Base-by-base conservation (phyloP, 2,329 filamentous ascomycete species). In the Beauveria varroae region DNA sequence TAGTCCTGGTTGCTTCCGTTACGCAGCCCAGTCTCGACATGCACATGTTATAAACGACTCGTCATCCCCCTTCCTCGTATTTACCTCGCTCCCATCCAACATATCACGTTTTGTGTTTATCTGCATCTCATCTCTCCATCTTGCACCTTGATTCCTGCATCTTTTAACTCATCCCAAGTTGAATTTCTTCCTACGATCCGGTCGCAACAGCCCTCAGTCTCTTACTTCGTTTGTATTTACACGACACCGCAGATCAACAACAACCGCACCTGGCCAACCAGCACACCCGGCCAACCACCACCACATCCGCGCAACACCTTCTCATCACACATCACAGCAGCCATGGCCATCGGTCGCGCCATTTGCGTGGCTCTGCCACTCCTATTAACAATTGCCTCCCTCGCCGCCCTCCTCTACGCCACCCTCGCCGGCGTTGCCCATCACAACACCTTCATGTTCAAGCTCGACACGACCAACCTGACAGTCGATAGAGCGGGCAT, bases 351-450 rank as follows among this genome's bases (percentile, higher is more conserved):
- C 71, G 93, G 91, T 67, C 86, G 93, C 71, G 85, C 93, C 69
- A 79, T 90, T 73, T 97, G 92, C 77, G 95, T 98, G 76, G 84
- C 90, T 76, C 79, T 92, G 79, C 93, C 93, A 63, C 92, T 96
- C 76, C 79, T 85, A 65, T 83, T 96, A 70, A 93, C 91, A 22
- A 77, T 95, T 68, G 89, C 83, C 65, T 88, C 89, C 63, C 80
- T 97, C 69, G 77, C 95, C 68, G 89, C 88, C 67, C 75, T 88
- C 65, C 75, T 86, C 64, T 77, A 86, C 52, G 83, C 79, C 18
- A 79, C 80, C 51, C 78, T 86, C 55, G 78, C 79, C 30, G 84
- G 83, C 62, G 76, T 86, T 43, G 74, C 79, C 62, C 79, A 82
- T 76, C 83, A 84, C 71, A 75, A 73, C 66, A 72, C 86, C 43